A percentile compares a stretch with the other conserved stretches of the same genome.
Conservation (phyloP, 257 asterid species). For the Plantago major region DNA sequence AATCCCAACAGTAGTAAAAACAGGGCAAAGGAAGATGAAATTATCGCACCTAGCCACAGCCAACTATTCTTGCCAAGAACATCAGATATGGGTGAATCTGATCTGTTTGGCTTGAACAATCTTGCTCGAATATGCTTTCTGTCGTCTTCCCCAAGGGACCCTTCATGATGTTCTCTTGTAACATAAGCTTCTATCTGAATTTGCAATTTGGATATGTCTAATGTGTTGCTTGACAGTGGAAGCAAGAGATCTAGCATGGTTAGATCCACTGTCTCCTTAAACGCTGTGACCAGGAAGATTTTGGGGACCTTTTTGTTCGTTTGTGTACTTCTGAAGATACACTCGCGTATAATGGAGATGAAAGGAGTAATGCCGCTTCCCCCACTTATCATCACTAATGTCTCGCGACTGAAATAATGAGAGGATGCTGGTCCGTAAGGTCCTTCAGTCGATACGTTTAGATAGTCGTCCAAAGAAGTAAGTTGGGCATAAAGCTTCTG, state of each 20-base stretch:
- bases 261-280: constrained; percentile 29
- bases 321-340: constrained; percentile 17
- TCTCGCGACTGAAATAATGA: constrained; percentile 21
- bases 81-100: constrained; percentile 24
- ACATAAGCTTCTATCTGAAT: constrained; percentile 35
- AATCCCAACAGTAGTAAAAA: constrained; percentile 24
- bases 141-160: constrained; percentile 6
- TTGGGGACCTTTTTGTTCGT: constrained; percentile 23
- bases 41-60: constrained; percentile 32
- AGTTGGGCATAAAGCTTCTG: constrained; percentile 25
- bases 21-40: constrained; percentile 28
- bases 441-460: constrained; percentile 29
- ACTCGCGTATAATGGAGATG: constrained; percentile 33
- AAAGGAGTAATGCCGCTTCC: constrained; percentile 41
- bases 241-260: constrained; percentile 36
- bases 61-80: constrained; percentile 28
- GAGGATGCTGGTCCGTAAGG: constrained; percentile 41
- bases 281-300: constrained; percentile 22
- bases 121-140: constrained; percentile 13
- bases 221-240: constrained; percentile 16
- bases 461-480: constrained; percentile 21
- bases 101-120: constrained; percentile 24
- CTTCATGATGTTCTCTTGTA: constrained; percentile 27
- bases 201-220: constrained; percentile 17
- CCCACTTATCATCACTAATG: constrained; percentile 37